Conservation (phyloP, 192 early-diverging fungal species). For the Coemansia sp. region DNA sequence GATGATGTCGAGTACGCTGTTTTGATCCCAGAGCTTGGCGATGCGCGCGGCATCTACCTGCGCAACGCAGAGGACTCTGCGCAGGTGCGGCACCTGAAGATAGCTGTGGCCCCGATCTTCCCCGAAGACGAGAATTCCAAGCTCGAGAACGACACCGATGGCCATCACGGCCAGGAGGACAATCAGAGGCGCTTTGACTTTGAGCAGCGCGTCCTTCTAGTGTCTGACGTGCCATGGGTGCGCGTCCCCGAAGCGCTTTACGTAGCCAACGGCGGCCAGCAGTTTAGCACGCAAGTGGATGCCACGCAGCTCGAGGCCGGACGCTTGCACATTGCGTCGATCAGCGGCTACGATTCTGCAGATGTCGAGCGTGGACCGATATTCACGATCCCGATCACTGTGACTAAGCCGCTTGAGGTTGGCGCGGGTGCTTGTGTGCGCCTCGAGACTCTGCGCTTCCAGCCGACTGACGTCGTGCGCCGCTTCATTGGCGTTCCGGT, state of each 20-base stretch:
- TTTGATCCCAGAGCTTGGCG: slow-evolving; percentile 8
- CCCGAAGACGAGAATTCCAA: slow-evolving; percentile 53
- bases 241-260: slow-evolving; percentile 70
- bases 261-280: slow-evolving; percentile 62
- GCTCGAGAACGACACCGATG: slow-evolving; percentile 65
- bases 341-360: slow-evolving; percentile 78
- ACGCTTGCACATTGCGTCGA: slow-evolving; percentile 71
- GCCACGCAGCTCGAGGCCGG: slow-evolving; percentile 77
- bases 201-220: slow-evolving; percentile 75
- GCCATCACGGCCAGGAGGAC: slow-evolving; percentile 55
- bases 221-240: slow-evolving; percentile 76
- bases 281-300: slow-evolving; percentile 76
- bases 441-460: slow-evolving; percentile 64
- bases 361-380: slow-evolving; percentile 72
- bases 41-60: slow-evolving; percentile 77
- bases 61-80: slow-evolving; percentile 74
- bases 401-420: slow-evolving; percentile 72
- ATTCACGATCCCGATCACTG: slow-evolving; percentile 85
- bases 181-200: slow-evolving; percentile 68
- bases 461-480: slow-evolving; percentile 76
- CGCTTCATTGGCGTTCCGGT: slow-evolving; percentile 79
- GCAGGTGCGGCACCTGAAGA: slow-evolving; percentile 58
- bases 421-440: slow-evolving; percentile 51
- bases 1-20: slow-evolving; percentile 73
- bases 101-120: slow-evolving; percentile 39